Evolutionary conservation across 768 basidiomycete species (phyloP), one percentile per base, ranked within the genome.

Genomic region (Gymnopilus junonius): DNA sequence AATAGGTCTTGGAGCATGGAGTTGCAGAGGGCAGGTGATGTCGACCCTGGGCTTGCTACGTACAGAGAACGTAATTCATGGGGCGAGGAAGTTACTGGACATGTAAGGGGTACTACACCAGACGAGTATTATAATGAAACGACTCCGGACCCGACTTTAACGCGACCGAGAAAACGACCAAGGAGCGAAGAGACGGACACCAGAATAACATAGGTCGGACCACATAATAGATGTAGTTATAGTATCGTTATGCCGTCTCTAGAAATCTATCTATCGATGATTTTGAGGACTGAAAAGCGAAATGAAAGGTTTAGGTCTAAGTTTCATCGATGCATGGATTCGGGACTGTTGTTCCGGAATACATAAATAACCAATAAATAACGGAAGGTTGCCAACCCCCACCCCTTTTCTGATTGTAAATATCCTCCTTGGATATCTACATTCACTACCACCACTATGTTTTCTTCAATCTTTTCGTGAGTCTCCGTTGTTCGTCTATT

Each of bases 381-480:
- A 51, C 48, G 29, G 48, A 32, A 15, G 59, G 62, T 58, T 56
- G 62, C 63, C 56, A 62, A 51, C 34, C 50, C 58, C 50, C 21
- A 40, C 48, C 55, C 55, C 50, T 62, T 64, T 60, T 57, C 61
- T 57, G 46, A 51, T 46, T 43, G 45, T 48, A 25, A 56, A 53
- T 48, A 50, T 45, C 48, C 62, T 57, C 61, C 20, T 59, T 54
- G 63, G 34, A 59, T 61, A 55, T 65, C 46, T n/a, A 62, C 69
- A 31, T 46, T 32, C 48, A 32, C 29, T 17, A 29, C 29, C 15
- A 12, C 77, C 67, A 82, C 74, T 79, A 93, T 93, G 92, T 92
- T 93, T 79, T 86, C 89, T 61, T 86, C 89, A 6, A 74, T 91
- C 61, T 87, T 92, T 70, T 91, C 90, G 92, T 93, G 74, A 86